Conservation (phyloP, 371 early-diverging fungal species). For the Apophysomyces elegans region DNA sequence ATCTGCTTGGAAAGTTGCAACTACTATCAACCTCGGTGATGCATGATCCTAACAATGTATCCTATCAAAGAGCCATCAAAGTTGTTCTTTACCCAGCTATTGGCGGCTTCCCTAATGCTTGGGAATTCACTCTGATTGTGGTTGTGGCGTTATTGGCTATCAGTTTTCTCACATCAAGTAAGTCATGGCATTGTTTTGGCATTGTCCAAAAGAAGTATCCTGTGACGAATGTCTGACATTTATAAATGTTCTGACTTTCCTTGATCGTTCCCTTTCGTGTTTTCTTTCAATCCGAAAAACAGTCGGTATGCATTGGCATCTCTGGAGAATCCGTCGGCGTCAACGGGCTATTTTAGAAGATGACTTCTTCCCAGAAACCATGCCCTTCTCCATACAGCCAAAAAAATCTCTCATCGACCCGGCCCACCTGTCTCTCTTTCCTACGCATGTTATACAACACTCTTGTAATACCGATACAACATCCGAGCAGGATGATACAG, state of each 20-base stretch:
- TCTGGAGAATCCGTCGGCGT: conserved; percentile 50
- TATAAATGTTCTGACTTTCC: conserved; percentile 8
- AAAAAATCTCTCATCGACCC: conserved; percentile 39
- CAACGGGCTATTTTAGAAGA: conserved; percentile 43
- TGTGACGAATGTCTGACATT: background rate
- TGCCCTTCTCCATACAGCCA: conserved; percentile 8
- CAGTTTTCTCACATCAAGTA: conserved; percentile 59
- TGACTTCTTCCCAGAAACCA: conserved; percentile 25
- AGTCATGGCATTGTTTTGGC: conserved; percentile 11
- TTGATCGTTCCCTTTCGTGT: conserved; percentile 1
- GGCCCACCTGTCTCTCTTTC: conserved; percentile 32
- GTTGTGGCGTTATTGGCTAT: conserved; percentile 59
- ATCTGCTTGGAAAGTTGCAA: conserved; percentile 30
- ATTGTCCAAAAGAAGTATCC: conserved; percentile 2
- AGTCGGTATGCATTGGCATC: conserved; percentile 59
- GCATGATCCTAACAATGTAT: conserved; percentile 22
- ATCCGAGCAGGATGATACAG: background rate
- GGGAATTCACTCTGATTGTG: conserved; percentile 63
- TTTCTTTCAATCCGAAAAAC: background rate
- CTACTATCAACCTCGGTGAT: conserved; percentile 19
- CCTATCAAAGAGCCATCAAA: conserved; percentile 32
- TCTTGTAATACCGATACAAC: background rate
- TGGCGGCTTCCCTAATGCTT: conserved; percentile 51
- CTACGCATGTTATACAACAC: conserved; percentile 44
- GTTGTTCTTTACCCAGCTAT: conserved; percentile 46